These are phyloP conservation scores for Soucietia sequanensis DNA, from an alignment of 805 yeast species.

Conservation along the genomic window DNA sequence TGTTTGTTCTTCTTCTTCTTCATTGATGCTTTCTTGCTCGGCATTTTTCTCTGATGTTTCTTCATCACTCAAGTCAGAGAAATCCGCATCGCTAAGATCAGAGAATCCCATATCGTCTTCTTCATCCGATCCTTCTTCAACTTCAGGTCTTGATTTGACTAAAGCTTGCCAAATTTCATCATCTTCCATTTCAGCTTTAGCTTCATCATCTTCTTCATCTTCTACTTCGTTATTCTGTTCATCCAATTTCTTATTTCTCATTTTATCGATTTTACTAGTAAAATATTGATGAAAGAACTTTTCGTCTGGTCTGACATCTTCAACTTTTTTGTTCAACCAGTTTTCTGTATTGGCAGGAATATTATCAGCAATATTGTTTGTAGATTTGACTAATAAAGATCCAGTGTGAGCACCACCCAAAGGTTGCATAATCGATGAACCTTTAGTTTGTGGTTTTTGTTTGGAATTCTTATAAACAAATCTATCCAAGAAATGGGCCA, in stretches of 20 bases:
- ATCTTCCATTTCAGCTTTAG: conserved; percentile 58
- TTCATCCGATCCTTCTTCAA: conserved; percentile 47
- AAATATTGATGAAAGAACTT: conserved; percentile 85
- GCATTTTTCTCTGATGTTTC: conserved; percentile 43
- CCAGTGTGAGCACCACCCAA: conserved; percentile 82
- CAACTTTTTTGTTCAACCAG: conserved; percentile 68
- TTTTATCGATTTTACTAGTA: conserved; percentile 50
- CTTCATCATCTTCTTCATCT: conserved; percentile 36
- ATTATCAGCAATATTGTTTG: conserved; percentile 39
- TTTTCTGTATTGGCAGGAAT: conserved; percentile 81
- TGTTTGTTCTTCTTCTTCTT: conserved; percentile 21
- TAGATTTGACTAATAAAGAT: conserved; percentile 64
- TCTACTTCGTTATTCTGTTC: conserved; percentile 32
- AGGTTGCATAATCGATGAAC: conserved; percentile 97
- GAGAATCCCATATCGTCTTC: conserved; percentile 29
- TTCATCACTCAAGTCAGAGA: conserved; percentile 36
- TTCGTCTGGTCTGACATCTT: conserved; percentile 81
- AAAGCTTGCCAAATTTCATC: conserved; percentile 81
- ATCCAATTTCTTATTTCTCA: conserved; percentile 19
- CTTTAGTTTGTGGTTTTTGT: conserved; percentile 69
- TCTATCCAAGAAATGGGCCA: conserved; percentile 89
- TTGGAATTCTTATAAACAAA: conserved; percentile 94
- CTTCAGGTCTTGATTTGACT: conserved; percentile 70
- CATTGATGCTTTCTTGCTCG: conserved; percentile 19
- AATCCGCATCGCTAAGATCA: conserved; percentile 47